Percentiles rank a stretch among this genome's conserved stretches.
phyloP scores from a whole-genome alignment of 768 basidiomycete genomes.

The Mrakia frigida region DNA sequence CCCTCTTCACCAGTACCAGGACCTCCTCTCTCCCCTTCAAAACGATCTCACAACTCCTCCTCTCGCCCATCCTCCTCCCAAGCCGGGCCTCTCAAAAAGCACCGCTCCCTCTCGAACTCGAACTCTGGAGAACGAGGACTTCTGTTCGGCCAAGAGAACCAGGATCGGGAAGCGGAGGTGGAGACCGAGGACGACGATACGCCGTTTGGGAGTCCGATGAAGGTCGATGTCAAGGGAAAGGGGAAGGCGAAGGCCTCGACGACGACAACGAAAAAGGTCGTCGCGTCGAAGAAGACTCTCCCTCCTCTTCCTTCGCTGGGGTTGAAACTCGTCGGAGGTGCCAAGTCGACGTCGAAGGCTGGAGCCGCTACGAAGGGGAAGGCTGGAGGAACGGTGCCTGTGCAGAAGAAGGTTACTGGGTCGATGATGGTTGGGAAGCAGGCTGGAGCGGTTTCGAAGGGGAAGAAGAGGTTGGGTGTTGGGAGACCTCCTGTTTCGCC shows the following conservation, averaged over 20 bases:
- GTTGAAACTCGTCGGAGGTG: no score
- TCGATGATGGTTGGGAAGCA: not conserved
- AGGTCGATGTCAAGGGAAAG: not conserved
- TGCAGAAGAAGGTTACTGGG: not conserved
- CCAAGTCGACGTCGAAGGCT: not conserved
- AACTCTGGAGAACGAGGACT: not conserved
- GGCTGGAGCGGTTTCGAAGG: not conserved
- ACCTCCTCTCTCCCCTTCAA: constrained; percentile 9
- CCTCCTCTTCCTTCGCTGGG: no score
- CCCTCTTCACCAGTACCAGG: not conserved
- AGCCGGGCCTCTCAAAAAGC: constrained; percentile 3
- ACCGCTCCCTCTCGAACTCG: not conserved
- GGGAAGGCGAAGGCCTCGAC: not conserved
- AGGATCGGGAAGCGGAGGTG: not conserved
- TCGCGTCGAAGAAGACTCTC: not conserved
- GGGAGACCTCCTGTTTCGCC: not conserved
- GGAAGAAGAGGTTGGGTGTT: not conserved
- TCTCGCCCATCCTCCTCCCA: not conserved
- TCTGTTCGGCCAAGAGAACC: not conserved
- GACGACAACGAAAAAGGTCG: not conserved
- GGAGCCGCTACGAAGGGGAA: not conserved
- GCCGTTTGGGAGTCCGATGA: not conserved
- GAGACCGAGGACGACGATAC: not conserved
- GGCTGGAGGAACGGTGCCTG: not conserved
- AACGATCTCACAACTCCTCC: not conserved